Evolutionary conservation across 495 filamentous ascomycete species (phyloP).

Genomic region (Copromyces sp.): DNA sequence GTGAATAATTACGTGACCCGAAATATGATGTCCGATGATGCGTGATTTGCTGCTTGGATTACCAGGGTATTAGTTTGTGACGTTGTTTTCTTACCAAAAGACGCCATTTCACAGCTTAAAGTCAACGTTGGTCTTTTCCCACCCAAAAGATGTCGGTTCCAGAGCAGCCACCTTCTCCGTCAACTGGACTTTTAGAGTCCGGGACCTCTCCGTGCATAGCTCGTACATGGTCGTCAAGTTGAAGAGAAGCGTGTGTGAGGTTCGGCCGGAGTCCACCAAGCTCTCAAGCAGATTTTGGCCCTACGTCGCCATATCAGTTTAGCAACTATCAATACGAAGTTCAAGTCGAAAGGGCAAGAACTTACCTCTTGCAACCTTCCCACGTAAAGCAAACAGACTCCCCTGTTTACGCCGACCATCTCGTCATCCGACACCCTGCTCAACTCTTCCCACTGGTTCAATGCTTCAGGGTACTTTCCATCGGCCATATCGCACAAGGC

Average conservation of each 20-base stretch:
- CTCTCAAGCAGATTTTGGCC: constrained; percentile 52
- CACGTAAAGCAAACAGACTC: constrained; percentile 72
- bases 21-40: not conserved
- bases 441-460: constrained; percentile 52
- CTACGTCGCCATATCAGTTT: constrained; percentile 22
- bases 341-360: constrained; percentile 1
- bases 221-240: constrained; percentile 90
- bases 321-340: constrained; percentile 1
- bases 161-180: constrained; percentile 57
- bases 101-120: constrained; percentile 57
- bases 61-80: not conserved
- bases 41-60: not conserved
- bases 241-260: constrained; percentile 70
- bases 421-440: constrained; percentile 35
- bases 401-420: constrained; percentile 67
- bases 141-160: constrained; percentile 35
- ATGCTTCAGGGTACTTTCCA: constrained; percentile 55
- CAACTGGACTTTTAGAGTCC: constrained; percentile 54
- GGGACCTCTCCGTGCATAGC: constrained; percentile 70
- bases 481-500: constrained; percentile 73
- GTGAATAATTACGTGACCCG: not conserved
- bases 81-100: not conserved
- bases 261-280: constrained; percentile 47
- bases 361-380: constrained; percentile 64
- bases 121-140: constrained; percentile 62